Evolutionary conservation across 352 stramenopile species (phyloP).

Genomic region (Globisporangium parvum): DNA sequence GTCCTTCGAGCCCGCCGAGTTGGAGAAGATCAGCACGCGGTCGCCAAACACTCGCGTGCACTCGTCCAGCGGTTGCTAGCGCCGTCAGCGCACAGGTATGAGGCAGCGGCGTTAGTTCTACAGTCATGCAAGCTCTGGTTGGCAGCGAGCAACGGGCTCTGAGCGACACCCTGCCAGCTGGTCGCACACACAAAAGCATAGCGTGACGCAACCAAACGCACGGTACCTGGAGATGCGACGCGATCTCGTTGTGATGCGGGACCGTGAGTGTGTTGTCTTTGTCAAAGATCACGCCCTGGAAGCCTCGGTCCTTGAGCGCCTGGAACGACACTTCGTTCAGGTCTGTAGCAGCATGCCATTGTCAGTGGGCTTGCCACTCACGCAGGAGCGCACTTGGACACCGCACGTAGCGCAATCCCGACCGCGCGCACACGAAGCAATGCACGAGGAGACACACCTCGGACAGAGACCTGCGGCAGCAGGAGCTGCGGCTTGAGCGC

Average conservation of each 20-base stretch:
- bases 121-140: no score
- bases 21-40: constrained; percentile 93
- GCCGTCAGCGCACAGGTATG: not conserved
- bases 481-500: constrained; percentile 65
- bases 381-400: not conserved
- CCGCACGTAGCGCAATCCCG: not conserved
- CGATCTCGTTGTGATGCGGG: constrained; percentile 84
- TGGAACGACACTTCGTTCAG: constrained; percentile 82
- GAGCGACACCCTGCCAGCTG: no score
- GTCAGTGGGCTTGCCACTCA: not conserved
- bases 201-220: no score
- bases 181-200: no score
- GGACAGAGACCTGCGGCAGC: constrained; percentile 76
- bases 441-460: constrained; percentile 28
- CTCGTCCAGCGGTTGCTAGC: constrained; percentile 50
- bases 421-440: not conserved
- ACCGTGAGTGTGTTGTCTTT: constrained; percentile 97
- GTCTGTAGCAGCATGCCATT: constrained; percentile 25
- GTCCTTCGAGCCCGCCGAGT: constrained; percentile 92
- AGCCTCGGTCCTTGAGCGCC: constrained; percentile 68
- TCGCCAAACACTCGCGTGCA: constrained; percentile 89
- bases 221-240: constrained; percentile 48
- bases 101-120: not conserved
- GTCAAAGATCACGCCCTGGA: constrained; percentile 94
- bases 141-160: no score